Base-by-base conservation (phyloP, 2,329 filamentous ascomycete genomes). In the Botrytis sinoallii region DNA sequence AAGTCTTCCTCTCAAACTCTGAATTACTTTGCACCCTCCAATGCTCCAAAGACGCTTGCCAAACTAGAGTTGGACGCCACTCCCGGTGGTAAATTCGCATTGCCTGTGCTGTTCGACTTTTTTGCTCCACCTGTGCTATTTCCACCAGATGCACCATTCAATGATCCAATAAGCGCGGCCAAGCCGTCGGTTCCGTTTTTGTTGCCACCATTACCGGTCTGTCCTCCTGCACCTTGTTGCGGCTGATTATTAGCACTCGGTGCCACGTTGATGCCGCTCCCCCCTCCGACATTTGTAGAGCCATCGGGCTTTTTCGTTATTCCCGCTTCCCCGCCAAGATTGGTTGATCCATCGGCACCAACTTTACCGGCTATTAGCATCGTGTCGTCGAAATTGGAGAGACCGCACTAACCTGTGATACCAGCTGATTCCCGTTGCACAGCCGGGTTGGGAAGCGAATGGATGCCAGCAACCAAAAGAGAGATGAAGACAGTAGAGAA, bases 221-320 rank as follows among this genome's bases (percentile, higher is more conserved):
- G 59, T 35, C 44, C 59, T 60, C 32, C 68, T 14, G 68, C 55
- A 7, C 55, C 55, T 46, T 70, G 18, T 61, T 35, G 59, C 18
- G 55, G n/a, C 14, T 69, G 35, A 29, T 38, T 20, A 22, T 59
- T 59, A 6, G 35, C 35, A 42, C 38, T n/a, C n/a, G 25, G n/a
- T 69, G 25, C 48, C 25, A 42, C 48, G 6, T 66, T 72, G 40
- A 72, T 72, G 9, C 70, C 70, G 16, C 61, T 52, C 38, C 25
- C 70, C 16, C 70, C 70, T 20, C 61, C 70, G 7, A 72, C 61
- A 7, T 22, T 72, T 4, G 48, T 72, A 18, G 70, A 67, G 20
- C 61, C 70, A 46, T 67, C 48, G 7, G 70, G 46, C n/a, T 72
- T 72, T 16, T 42, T 72, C 14, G 61, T 72, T 44, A 72, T 72